Base-by-base conservation (phyloP, 2,329 filamentous ascomycete genomes). In the Trichoderma koningiopsis region DNA sequence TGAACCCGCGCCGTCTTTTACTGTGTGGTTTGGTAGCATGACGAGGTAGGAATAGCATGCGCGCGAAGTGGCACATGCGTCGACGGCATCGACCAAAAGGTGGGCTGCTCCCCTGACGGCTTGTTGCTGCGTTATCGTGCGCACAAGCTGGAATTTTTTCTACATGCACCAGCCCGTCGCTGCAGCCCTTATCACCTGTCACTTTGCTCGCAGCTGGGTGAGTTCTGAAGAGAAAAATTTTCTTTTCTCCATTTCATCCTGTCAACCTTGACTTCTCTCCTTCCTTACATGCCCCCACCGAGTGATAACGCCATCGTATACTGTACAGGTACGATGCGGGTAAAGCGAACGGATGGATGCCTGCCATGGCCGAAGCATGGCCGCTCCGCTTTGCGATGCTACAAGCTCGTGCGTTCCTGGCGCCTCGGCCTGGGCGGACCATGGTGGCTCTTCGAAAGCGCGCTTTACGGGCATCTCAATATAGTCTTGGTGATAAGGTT, bases 221-320 rank as follows among this genome's bases (percentile, higher is more conserved):
- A 10, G 24, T 43, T 35, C 29, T 19, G 40, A 35, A 27, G 33
- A 52, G 37, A 58, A 62, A 68, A 56, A 29, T 63, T 68, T 43
- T 24, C 27, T 63, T 63, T 7, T 31, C 58, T 63, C 29, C 59
- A 27, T 52, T 29, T 8, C 31, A 33, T 33, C 27, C 27, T 4
- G 5, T 58, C n/a, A 5, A 49, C 5, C n/a, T 49, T 49, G n/a
- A 19, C 5, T 49, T 27, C 16, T 22, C 49, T 63, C 27, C 14
- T 43, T 35, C 13, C 1, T 31, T 52, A 63, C 47, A 35, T 68
- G 58, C 47, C 55, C 58, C 58, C 29, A 58, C 37, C 43, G 16
- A 40, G 59, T 24, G 59, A 69, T 69, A 64, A 69, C 67, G 67
- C 67, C 56, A 69, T 69, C 40, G 55, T 27, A 59, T 27, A 58